Evolutionary conservation across 2,329 filamentous ascomycete species (phyloP).

Genomic region (Grosmannia penicillata): DNA sequence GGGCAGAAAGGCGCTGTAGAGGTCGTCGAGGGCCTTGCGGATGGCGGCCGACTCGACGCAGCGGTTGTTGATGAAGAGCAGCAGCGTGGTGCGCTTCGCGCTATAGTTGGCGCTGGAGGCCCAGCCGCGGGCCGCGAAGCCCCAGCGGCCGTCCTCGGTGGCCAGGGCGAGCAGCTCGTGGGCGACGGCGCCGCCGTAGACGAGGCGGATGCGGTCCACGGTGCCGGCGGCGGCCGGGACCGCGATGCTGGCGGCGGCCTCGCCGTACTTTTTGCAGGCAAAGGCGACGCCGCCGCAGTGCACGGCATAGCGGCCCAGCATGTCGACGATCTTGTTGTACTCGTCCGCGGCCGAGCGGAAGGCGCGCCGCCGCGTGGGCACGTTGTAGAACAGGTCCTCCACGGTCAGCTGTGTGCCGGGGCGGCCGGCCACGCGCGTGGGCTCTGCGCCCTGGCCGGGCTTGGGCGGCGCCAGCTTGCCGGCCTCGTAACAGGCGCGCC

Average conservation of each 20-base stretch:
- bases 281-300: conserved; percentile 88
- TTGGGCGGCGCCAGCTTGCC: conserved; percentile 72
- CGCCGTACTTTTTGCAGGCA: conserved; percentile 91
- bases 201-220: conserved; percentile 75
- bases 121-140: conserved; percentile 68
- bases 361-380: conserved; percentile 73
- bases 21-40: conserved; percentile 82
- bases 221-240: conserved; percentile 59
- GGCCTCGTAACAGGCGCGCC: conserved; percentile 75
- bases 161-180: conserved; percentile 75
- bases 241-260: conserved; percentile 68
- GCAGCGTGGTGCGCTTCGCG: conserved; percentile 71
- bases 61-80: conserved; percentile 94
- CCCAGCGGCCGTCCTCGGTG: conserved; percentile 59
- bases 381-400: conserved; percentile 94
- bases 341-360: conserved; percentile 89
- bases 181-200: conserved; percentile 70
- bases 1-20: conserved; percentile 72
- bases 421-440: conserved; percentile 75
- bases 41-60: conserved; percentile 81
- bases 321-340: conserved; percentile 93
- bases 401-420: conserved; percentile 91
- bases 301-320: conserved; percentile 84
- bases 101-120: conserved; percentile 91
- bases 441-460: conserved; percentile 73